phyloP scores from a whole-genome alignment of 176 grass and related monocot genomes.

The Aechmea fasciata region DNA sequence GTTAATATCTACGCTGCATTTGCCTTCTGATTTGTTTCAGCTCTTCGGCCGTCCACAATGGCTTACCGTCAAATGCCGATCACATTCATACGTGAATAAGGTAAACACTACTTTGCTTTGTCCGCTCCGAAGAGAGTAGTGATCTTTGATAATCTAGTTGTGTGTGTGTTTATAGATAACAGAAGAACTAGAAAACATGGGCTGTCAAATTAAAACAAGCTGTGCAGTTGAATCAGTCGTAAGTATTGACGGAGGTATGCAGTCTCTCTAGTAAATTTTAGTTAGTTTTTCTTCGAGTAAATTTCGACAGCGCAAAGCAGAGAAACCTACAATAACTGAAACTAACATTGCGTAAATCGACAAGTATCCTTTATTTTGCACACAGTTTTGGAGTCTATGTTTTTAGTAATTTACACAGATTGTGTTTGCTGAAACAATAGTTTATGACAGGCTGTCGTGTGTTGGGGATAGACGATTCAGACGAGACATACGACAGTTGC shows the following conservation, averaged over 20 bases:
- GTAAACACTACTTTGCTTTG: conserved; percentile 13
- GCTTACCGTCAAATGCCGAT: conserved; percentile 79
- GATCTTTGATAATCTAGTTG: not conserved
- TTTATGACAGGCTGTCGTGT: conserved; percentile 42
- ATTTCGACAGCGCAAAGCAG: too few species aligned
- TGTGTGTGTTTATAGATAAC: conserved; percentile 32
- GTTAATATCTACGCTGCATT: not conserved
- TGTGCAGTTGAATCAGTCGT: conserved; percentile 49
- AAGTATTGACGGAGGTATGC: conserved; percentile 38
- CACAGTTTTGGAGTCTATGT: too few species aligned
- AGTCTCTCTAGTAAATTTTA: not conserved
- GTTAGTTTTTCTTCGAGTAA: not conserved
- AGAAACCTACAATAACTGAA: too few species aligned
- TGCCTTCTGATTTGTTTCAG: conserved; percentile 23
- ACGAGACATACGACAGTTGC: conserved; percentile 53
- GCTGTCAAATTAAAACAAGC: conserved; percentile 58
- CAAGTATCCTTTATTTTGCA: too few species aligned
- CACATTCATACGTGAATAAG: conserved; percentile 64
- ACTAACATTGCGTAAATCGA: too few species aligned
- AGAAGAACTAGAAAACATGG: conserved; percentile 55
- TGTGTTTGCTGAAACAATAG: not conserved
- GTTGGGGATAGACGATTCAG: conserved; percentile 25
- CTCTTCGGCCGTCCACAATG: conserved; percentile 80
- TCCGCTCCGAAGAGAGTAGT: not conserved
- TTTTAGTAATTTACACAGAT: too few species aligned